Evolutionary conservation across 2,329 filamentous ascomycete species (phyloP), one percentile per base, ranked within the genome.

Genomic region (Alternaria arborescens): DNA sequence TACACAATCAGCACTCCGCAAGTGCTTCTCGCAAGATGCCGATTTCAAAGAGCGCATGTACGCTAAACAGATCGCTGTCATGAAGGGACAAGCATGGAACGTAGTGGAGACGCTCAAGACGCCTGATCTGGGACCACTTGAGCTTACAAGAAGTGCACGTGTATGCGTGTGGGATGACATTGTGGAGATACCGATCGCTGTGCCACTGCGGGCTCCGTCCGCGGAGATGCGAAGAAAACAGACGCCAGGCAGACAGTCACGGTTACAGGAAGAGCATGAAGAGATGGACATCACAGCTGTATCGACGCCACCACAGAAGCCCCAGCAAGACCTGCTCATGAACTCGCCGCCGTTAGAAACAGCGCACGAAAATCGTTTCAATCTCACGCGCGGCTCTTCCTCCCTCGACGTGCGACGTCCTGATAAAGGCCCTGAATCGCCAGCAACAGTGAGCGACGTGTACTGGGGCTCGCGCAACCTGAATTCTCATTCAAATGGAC

Each of bases 1-100:
- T 71, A 99, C 95, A 4, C 93, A 97, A 72, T 83, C 92, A 61
- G 91, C 93, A 22, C 83, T 99, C 40, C 91, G 95, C 55, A 87
- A 88, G 63, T 89, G 97, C 46, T 99, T 99, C 77, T 90, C 92
- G 67, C 88, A 96, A 75, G 95, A 99, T 78, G 89, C 90, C 3
- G 95, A 99, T 79, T 99, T 99, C 79, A 93, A 98, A 77, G 95
- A 99, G 81, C 91, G 92, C 79, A 99, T 99, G 95, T 99, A 97
- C 80, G 93, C 93, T n/a, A 89, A 92, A 68, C 95, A 99, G 75
- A 96, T 99, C 63, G 94, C 95, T 1, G 95, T 99, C 60, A 97
- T 99, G 93, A 99, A 99, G 80, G 95, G 95, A 11, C 95, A 99
- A 77, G 95, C 95, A 0, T 99, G 95, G 93, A 99, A 99, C 76